These are phyloP conservation scores for Peniophora sp. DNA, from an alignment of 1,284 basidiomycete genomes.

Conservation along the genomic window DNA sequence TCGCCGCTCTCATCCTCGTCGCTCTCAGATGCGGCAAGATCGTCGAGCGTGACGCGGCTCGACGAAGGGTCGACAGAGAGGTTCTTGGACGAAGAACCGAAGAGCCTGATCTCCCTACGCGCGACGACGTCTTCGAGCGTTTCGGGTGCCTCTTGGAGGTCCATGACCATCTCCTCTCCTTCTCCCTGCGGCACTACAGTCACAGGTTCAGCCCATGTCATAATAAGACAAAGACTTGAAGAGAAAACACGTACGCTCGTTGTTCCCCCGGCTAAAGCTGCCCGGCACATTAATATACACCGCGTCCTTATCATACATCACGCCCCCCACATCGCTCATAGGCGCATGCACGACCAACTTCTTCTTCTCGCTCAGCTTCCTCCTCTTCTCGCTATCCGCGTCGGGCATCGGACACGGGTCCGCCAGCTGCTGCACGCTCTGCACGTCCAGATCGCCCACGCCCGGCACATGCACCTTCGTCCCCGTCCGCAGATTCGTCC, in stretches of 20 bases:
- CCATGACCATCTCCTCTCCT: constrained; percentile 96
- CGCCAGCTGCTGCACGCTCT: constrained; percentile 67
- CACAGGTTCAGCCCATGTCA: constrained; percentile 9
- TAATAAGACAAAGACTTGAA: not conserved
- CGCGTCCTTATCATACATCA: constrained; percentile 97
- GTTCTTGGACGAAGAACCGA: constrained; percentile 63
- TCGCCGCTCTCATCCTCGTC: constrained; percentile 18
- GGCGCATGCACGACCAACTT: constrained; percentile 92
- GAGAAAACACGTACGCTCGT: constrained; percentile 37
- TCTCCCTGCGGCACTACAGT: constrained; percentile 71
- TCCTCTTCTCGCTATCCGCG: constrained; percentile 83
- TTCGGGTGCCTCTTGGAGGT: constrained; percentile 78
- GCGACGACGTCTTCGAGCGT: constrained; percentile 85
- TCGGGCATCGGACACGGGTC: constrained; percentile 97
- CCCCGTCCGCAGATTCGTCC: constrained; percentile 76
- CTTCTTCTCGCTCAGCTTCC: constrained; percentile 93
- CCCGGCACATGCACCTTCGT: constrained; percentile 95
- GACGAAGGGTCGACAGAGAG: constrained; percentile 25
- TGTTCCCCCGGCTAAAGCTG: constrained; percentile 73
- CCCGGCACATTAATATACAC: constrained; percentile 98
- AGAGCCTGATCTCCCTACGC: constrained; percentile 78
- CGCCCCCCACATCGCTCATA: constrained; percentile 96
- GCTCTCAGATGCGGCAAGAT: constrained; percentile 11
- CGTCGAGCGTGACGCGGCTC: constrained; percentile 7
- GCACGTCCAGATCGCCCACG: constrained; percentile 80